Conservation (phyloP, 148 eudicot species). For the Arctostaphylos glauca region DNA sequence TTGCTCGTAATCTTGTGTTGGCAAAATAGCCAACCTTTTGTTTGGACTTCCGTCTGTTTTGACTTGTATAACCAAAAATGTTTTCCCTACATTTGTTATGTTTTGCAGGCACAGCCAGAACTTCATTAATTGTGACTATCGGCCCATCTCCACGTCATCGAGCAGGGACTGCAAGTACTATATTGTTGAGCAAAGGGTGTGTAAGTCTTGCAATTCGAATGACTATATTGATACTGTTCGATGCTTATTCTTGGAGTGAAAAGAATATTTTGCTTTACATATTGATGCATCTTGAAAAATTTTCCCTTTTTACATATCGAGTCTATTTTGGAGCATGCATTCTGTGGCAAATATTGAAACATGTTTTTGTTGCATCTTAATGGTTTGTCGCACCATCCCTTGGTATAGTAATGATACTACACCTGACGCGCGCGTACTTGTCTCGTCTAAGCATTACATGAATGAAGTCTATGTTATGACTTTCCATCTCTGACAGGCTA, state of each 20-base stretch:
- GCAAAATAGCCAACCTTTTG: neutral
- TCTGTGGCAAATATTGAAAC: neutral
- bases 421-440: neutral
- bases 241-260: constrained; percentile 1
- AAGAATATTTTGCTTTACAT: constrained; percentile 49
- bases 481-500: constrained; percentile 11
- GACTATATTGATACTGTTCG: neutral
- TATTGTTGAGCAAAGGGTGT: constrained; percentile 89
- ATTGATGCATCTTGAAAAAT: constrained; percentile 16
- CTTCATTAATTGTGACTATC: constrained; percentile 76
- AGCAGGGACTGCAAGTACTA: constrained; percentile 87
- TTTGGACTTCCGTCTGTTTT: neutral
- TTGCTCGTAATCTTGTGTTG: neutral
- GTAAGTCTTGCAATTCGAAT: constrained; percentile 6
- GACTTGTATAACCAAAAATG: neutral
- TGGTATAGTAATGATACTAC: neutral
- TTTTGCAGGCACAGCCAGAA: constrained; percentile 75
- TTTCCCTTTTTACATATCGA: neutral
- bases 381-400: neutral
- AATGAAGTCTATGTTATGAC: neutral
- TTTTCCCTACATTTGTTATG: neutral
- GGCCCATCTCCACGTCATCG: constrained; percentile 95
- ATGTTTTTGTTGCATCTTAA: neutral
- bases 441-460: neutral
- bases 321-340: neutral